These are phyloP conservation scores for Lolium perenne DNA, from an alignment of 176 grass and related monocot genomes.

Conservation along the genomic window DNA sequence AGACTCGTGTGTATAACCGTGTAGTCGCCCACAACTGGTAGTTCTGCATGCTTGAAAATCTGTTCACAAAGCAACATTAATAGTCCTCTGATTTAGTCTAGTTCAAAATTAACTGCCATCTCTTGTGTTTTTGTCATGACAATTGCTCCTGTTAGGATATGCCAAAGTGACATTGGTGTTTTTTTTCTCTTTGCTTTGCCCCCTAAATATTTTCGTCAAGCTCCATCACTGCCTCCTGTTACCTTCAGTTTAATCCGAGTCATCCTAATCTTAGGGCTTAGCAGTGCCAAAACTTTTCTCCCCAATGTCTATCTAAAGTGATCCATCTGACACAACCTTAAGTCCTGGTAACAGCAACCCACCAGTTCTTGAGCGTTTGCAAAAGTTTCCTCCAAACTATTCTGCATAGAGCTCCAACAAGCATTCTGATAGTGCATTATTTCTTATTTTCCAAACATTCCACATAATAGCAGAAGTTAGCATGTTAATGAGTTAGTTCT, in stretches of 20 bases:
- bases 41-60: neutral
- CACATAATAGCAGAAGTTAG: neutral
- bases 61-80: neutral
- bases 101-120: neutral
- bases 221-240: neutral
- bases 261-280: neutral
- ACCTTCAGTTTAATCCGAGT: neutral
- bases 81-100: neutral
- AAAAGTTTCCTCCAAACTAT: neutral
- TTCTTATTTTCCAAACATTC: too few species aligned
- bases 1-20: neutral
- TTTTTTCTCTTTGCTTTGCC: neutral
- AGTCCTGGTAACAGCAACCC: neutral
- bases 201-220: neutral
- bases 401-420: neutral
- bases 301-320: neutral
- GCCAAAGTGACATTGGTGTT: neutral
- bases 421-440: neutral
- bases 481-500: neutral
- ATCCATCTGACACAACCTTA: neutral
- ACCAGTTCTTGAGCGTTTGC: neutral
- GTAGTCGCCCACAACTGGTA: neutral
- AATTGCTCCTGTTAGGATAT: neutral
- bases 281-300: neutral
- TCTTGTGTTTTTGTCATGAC: neutral